Evolutionary conservation across 495 filamentous ascomycete species (phyloP), one percentile per base, ranked within the genome.

Genomic region (Penicillium cosmopolitanum): DNA sequence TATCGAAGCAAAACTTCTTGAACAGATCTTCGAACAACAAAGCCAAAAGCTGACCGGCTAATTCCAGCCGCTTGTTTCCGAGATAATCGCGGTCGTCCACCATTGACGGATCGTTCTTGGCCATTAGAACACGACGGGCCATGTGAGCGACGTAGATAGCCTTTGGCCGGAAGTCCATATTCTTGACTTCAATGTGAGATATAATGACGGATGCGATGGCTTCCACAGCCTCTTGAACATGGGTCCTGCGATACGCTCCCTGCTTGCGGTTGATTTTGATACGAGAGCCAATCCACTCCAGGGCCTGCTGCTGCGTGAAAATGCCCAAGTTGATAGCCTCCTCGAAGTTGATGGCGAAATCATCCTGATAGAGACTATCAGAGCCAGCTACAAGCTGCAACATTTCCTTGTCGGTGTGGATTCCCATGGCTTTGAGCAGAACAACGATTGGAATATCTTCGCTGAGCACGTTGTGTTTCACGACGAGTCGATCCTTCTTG

Each of bases 61-160:
- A 73, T 74, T 99, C 95, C 51, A 99, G 74, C 43, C 95, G 82
- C 73, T 99, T 99, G 72, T 99, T 99, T 60, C 95, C 95, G 16
- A 98, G 93, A 69, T 98, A 98, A 72, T 99, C 95, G 65, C 95
- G 83, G 71, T 99, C 95, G 61, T 99, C 95, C 3, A 98, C 90
- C 60, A 98, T 80, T 18, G 85, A 88, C 5, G 89, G 85, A 64
- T 98, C 92, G 48, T 93, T 89, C 70, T 89, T 88, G 11, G 92
- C 94, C 91, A 97, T 96, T 40, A 99, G 67, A 0, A 98, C 92
- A 73, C 94, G 85, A 23, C 93, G 89, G 25, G 91, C 88, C 95
- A 98, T 99, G 77, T 95, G 91, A 46, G 93, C 95, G 51, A 99
- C 84, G 66, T 97, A 99, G 34, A 97, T 80, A 9, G 93, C 92